Conservation (phyloP, 1,284 basidiomycete species). For the Rhodotorula sp. region DNA sequence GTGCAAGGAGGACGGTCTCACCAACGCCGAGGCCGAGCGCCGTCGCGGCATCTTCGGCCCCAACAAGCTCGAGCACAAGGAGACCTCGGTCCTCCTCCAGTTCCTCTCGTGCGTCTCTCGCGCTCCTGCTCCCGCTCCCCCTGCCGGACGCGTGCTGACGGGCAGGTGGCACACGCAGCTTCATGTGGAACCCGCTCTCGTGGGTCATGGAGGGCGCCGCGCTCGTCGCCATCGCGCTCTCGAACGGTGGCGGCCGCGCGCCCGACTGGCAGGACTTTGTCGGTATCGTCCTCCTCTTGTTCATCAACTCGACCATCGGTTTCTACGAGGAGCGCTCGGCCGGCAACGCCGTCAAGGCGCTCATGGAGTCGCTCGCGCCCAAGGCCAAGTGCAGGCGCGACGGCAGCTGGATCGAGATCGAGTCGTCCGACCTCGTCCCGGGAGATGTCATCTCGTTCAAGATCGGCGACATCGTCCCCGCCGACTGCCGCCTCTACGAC, state of each 20-base stretch:
- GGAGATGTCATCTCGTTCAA: slow-evolving; percentile 95
- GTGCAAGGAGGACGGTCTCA: slow-evolving; percentile 69
- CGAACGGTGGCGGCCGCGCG: slow-evolving; percentile 80
- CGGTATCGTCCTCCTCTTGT: slow-evolving; percentile 86
- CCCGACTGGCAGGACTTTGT: slow-evolving; percentile 98
- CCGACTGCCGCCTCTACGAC: slow-evolving; percentile 91
- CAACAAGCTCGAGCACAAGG: slow-evolving; percentile 89
- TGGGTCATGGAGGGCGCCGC: slow-evolving; percentile 99
- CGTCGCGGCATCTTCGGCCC: slow-evolving; percentile 94
- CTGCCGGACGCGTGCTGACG: slow-evolving; percentile 1
- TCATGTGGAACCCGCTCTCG: slow-evolving; percentile 98
- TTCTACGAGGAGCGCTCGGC: slow-evolving; percentile 97
- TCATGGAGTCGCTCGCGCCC: slow-evolving; percentile 98
- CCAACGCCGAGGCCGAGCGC: slow-evolving; percentile 68
- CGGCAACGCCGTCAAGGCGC: slow-evolving; percentile 96
- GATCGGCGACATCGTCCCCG: slow-evolving; percentile 94
- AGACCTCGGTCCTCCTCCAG: slow-evolving; percentile 81
- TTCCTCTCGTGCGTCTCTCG: slow-evolving; percentile 60
- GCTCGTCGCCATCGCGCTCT: slow-evolving; percentile 90
- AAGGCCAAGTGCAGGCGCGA: slow-evolving; percentile 89
- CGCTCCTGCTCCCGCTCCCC: background rate
- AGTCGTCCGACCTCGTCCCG: slow-evolving; percentile 74
- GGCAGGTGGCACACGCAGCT: slow-evolving; percentile 49
- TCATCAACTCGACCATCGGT: slow-evolving; percentile 95
- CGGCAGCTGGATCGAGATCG: slow-evolving; percentile 80